Conservation (phyloP, 202 grass and related monocot species). For the Sporobolus alterniflorus region DNA sequence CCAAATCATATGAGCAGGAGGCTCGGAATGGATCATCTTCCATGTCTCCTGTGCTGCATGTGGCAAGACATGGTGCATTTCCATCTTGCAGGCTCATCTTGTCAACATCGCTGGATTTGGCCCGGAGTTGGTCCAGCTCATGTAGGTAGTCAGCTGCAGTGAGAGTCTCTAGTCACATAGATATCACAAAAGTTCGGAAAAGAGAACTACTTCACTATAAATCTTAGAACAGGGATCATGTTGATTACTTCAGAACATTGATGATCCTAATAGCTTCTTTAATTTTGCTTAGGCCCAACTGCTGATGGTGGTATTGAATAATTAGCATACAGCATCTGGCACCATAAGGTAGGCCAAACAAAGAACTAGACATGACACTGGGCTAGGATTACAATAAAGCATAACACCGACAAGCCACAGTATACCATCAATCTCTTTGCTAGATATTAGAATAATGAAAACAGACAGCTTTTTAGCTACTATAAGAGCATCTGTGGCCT, state of each 20-base stretch:
- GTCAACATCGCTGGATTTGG: constrained; percentile 68
- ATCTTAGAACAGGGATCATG: constrained; percentile 10
- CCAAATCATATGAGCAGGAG: constrained; percentile 65
- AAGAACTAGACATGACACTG: background rate
- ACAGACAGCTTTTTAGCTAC: background rate
- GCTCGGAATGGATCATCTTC: constrained; percentile 72
- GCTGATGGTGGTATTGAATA: background rate
- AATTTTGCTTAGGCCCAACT: background rate
- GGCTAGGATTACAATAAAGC: background rate
- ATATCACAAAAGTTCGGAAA: background rate
- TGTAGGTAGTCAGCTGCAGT: constrained; percentile 76
- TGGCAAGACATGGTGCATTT: constrained; percentile 82
- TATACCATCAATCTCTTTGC: background rate
- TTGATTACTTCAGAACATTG: constrained; percentile 20
- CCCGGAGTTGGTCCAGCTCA: constrained; percentile 69
- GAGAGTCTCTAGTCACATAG: constrained; percentile 19
- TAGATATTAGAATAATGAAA: background rate
- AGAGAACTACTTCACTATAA: background rate
- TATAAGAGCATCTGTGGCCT: background rate
- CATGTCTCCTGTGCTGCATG: constrained; percentile 77
- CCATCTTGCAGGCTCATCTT: constrained; percentile 84
- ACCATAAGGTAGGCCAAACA: background rate
- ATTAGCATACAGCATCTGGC: background rate
- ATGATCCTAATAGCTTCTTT: background rate
- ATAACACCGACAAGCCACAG: background rate